Evolutionary conservation across 805 yeast species (phyloP).

Genomic region (Starmera quercuum): DNA sequence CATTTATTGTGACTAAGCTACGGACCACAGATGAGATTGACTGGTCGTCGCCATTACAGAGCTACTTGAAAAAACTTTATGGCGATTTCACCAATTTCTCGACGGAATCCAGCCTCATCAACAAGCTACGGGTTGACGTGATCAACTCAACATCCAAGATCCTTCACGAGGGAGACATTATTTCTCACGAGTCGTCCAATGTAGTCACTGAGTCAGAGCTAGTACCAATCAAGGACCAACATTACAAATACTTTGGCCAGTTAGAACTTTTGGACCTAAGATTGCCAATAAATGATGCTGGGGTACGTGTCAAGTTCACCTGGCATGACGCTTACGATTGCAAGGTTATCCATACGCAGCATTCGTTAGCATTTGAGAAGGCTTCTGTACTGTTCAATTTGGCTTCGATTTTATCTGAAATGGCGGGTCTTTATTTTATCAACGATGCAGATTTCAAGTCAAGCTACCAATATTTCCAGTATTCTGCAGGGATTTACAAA

Average conservation of each 20-base stretch:
- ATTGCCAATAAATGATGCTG: slow-evolving; percentile 53
- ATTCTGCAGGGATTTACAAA: slow-evolving; percentile 70
- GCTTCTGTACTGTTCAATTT: slow-evolving; percentile 77
- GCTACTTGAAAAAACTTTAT: slow-evolving; percentile 52
- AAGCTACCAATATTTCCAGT: slow-evolving; percentile 57
- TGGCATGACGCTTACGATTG: slow-evolving; percentile 75
- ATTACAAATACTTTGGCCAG: slow-evolving; percentile 71
- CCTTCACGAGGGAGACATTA: background rate
- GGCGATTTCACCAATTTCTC: slow-evolving; percentile 54
- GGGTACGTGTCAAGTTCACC: slow-evolving; percentile 53
- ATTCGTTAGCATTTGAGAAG: slow-evolving; percentile 82
- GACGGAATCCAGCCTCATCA: slow-evolving; percentile 45
- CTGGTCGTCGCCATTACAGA: slow-evolving; percentile 56
- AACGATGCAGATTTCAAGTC: slow-evolving; percentile 40
- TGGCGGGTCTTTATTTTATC: slow-evolving; percentile 31
- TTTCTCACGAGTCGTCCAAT: background rate
- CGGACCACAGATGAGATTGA: slow-evolving; percentile 49
- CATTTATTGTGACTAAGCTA: slow-evolving; percentile 16
- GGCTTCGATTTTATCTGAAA: slow-evolving; percentile 51
- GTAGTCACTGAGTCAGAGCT: slow-evolving; percentile 2
- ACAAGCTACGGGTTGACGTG: slow-evolving; percentile 53
- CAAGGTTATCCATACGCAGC: slow-evolving; percentile 49
- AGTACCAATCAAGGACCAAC: slow-evolving; percentile 40
- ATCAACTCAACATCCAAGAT: slow-evolving; percentile 35
- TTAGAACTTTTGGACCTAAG: slow-evolving; percentile 74